Percentiles rank a stretch among this genome's conserved stretches.
Conservation (phyloP, 257 asterid species). For the Jacaranda mimosifolia region DNA sequence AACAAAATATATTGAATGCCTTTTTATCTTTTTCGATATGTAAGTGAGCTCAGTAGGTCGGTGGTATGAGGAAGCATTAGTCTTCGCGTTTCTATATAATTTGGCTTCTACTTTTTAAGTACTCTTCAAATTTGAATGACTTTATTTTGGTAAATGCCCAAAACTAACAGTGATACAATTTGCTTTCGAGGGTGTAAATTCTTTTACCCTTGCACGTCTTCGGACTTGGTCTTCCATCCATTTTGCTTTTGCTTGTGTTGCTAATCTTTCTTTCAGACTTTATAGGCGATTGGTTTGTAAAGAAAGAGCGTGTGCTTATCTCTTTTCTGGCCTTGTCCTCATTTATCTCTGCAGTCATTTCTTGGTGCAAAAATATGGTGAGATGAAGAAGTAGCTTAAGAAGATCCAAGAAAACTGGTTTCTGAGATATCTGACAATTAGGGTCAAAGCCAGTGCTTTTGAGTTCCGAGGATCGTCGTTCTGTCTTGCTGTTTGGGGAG, state of each 20-base stretch:
- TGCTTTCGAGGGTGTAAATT: constrained; percentile 13
- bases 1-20: not conserved
- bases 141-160: not conserved
- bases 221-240: not conserved
- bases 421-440: too few relatives aligned
- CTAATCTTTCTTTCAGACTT: not conserved
- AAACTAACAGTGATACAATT: not conserved
- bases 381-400: constrained; percentile 9
- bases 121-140: not conserved
- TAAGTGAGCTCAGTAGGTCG: not conserved
- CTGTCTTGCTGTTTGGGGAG: constrained; percentile 15
- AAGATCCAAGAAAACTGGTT: too few relatives aligned
- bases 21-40: not conserved
- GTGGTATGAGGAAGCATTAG: not conserved
- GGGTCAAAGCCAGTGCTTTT: not conserved
- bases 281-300: too few relatives aligned
- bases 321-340: not conserved
- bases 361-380: constrained; percentile 71
- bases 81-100: not conserved
- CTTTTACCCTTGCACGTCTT: not conserved
- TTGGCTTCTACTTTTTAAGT: not conserved
- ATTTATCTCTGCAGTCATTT: constrained; percentile 63
- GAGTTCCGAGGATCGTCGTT: constrained; percentile 30
- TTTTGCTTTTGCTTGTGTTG: not conserved
- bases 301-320: not conserved